Evolutionary conservation across 768 basidiomycete species (phyloP), one percentile per base, ranked within the genome.

Genomic region (Pholiota conissans): DNA sequence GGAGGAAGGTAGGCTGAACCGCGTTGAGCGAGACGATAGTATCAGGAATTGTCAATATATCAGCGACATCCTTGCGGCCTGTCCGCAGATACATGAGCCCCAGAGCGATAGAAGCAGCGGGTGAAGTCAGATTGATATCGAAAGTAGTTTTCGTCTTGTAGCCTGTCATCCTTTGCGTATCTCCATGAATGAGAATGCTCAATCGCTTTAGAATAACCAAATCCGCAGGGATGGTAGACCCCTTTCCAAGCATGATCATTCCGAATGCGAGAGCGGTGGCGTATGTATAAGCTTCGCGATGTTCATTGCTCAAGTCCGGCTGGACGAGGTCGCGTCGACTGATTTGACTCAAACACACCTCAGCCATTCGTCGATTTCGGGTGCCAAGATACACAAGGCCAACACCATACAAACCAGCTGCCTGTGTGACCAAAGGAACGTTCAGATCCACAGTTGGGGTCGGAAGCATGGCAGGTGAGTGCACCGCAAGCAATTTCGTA

Each of bases 171-270:
- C 76, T 69, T 47, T 79, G 79, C 5, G 79, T 74, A 65, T 91
- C 85, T 9, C 94, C 91, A 53, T 91, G 89, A 47, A 96, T 81
- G 30, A 94, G 79, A n/a, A 84, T 70, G 35, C 84, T 85, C 46
- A 98, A 72, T 26, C 87, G 84, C 29, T 82, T 79, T 16, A 95
- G 73, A 48, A 91, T 76, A 10, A 79, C 76, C 56, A 86, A 71
- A 62, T 97, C 95, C 0, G 91, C 91, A 1, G 90, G 90, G 30
- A 89, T 86, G 7, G 80, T 78, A 0, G 84, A 79, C 1, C 97
- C 95, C 63, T 87, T 87, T 5, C 93, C 95, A 14, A 98, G 82
- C 90, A 98, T 96, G 71, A 96, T 89, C 86, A 97, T 91, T 4
- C 97, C 97, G 67, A 97, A 97, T 0, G 92, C 89, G 28, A 97